Evolutionary conservation across 192 early-diverging fungal genomes (phyloP).

Genomic region (Rhizophagus clarus): DNA sequence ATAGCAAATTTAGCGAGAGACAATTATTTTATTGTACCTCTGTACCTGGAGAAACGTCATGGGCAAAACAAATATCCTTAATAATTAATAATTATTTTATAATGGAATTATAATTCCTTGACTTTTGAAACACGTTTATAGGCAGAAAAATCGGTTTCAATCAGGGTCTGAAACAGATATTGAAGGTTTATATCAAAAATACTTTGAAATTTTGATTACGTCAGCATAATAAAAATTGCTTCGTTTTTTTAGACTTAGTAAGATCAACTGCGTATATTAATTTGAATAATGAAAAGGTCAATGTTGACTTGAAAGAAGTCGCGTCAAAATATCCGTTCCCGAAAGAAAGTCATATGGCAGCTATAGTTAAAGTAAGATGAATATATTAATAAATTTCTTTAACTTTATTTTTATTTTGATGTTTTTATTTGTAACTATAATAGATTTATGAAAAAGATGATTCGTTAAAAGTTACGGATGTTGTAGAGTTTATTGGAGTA

Average conservation of each 20-base stretch:
- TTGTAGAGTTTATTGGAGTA: constrained; percentile 71
- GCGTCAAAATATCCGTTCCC: constrained; percentile 63
- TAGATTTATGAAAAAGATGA: constrained; percentile 53
- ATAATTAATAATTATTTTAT: not conserved
- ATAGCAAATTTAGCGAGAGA: constrained; percentile 55
- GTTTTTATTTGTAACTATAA: not conserved
- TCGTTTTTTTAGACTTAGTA: constrained; percentile 1
- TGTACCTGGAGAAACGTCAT: constrained; percentile 67
- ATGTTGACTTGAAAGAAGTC: constrained; percentile 20
- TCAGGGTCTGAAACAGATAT: not conserved
- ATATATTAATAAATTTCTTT: not conserved
- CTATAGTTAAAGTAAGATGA: constrained; percentile 58
- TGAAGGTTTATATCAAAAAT: not conserved
- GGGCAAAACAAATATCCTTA: constrained; percentile 54
- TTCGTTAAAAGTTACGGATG: constrained; percentile 55
- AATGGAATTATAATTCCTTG: not conserved
- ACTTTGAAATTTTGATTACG: not conserved
- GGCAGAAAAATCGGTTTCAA: not conserved
- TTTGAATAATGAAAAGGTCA: not conserved
- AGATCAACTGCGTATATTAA: not conserved
- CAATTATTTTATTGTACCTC: constrained; percentile 71
- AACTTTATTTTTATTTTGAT: not conserved
- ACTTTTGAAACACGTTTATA: not conserved
- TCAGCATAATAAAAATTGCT: not conserved
- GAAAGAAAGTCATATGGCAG: constrained; percentile 55